Percentiles rank a stretch among this genome's conserved stretches.
Evolutionary conservation across 2,329 filamentous ascomycete genomes (phyloP).

Genomic region (Dactylellina leptospora): DNA sequence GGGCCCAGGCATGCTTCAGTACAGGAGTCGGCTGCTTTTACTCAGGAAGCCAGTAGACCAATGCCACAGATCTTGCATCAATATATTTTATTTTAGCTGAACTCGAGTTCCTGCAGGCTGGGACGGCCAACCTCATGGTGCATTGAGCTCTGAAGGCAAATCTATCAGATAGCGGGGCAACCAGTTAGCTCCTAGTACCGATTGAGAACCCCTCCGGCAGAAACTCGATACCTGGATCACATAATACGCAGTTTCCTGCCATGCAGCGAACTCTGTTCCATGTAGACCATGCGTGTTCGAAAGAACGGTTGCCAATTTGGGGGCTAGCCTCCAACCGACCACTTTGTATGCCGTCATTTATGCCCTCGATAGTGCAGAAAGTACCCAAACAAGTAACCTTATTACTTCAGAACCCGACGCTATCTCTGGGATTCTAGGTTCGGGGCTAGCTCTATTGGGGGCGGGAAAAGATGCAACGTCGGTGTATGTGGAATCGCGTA

Average conservation of each 20-base stretch:
- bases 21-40: conserved; percentile 23
- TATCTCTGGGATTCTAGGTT: not conserved
- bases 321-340: conserved; percentile 2
- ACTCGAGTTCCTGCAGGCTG: conserved; percentile 15
- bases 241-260: not conserved
- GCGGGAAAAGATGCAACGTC: not conserved
- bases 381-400: not conserved
- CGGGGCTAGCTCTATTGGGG: not conserved
- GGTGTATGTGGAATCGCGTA: too few relatives aligned
- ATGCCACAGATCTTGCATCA: conserved; percentile 26
- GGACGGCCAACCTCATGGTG: conserved; percentile 11
- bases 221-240: not conserved
- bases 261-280: not conserved
- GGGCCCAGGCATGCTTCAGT: conserved; percentile 9
- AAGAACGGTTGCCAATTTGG: conserved; percentile 9
- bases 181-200: conserved; percentile 5
- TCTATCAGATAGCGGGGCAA: conserved; percentile 19
- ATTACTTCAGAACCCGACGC: too few relatives aligned
- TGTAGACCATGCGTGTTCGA: not conserved
- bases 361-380: conserved; percentile 13
- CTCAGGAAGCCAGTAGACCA: conserved; percentile 11
- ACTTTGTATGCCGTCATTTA: conserved; percentile 21
- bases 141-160: conserved; percentile 14
- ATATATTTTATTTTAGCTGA: conserved; percentile 16
- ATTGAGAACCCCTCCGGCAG: not conserved